Evolutionary conservation across 495 filamentous ascomycete genomes (phyloP).

Genomic region (Penicillium samsonianum): DNA sequence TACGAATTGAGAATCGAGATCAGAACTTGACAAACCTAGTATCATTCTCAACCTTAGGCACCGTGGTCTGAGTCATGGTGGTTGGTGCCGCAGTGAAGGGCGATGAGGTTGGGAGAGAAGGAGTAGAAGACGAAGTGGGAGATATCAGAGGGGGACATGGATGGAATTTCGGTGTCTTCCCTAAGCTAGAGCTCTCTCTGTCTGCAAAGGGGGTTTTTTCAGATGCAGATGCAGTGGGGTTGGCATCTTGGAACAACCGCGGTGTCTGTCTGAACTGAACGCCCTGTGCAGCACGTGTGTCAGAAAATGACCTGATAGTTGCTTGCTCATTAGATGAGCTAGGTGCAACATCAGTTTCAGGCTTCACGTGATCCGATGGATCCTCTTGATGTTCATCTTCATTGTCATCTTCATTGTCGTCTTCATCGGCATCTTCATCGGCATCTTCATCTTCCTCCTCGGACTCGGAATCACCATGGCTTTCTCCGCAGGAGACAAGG

Average conservation of each 20-base stretch:
- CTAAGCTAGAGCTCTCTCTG: background rate
- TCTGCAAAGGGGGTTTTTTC: background rate
- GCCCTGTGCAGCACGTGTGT: background rate
- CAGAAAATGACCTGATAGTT: constrained; percentile 6
- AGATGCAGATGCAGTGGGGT: background rate
- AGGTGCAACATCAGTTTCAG: background rate
- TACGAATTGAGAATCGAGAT: background rate
- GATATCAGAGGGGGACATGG: background rate
- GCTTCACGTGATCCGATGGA: background rate
- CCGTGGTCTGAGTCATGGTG: background rate
- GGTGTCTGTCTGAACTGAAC: background rate
- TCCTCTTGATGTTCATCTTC: background rate
- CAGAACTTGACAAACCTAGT: background rate
- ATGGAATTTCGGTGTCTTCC: background rate
- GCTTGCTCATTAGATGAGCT: constrained; percentile 2
- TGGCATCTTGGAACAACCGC: background rate
- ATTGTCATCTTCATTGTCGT: background rate
- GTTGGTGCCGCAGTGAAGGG: too few species aligned
- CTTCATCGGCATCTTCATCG: background rate
- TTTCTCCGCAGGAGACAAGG: background rate
- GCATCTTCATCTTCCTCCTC: background rate
- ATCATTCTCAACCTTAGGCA: background rate
- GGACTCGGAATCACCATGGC: background rate
- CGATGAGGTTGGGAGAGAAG: background rate
- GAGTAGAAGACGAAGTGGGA: background rate